Base-by-base conservation (phyloP, 164 flowering plant genomes). In the Chimonanthus salicifolius region DNA sequence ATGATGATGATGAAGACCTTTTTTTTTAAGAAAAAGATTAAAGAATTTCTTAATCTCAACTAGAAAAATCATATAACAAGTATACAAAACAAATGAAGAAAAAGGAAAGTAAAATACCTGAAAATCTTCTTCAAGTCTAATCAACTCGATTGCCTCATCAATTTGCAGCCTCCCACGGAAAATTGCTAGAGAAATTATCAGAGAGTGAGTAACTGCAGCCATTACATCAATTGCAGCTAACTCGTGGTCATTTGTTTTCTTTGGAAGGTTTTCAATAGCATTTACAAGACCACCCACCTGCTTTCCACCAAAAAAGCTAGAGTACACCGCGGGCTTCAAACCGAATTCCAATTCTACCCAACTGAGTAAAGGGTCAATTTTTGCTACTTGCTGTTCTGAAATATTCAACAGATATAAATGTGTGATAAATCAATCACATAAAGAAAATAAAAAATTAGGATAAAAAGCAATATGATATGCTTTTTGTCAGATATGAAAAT, bases 291-390 rank as follows among this genome's bases (percentile, higher is more conserved):
- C 92, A 48, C 88, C 90, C 43, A 86, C 96, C 77, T 95, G 98
- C 84, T 90, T 92, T 49, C 97, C 98, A 67, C 98, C 98, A 83
- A 93, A 93, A 72, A 90, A 80, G 76, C 92, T 88, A 4, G 96
- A 76, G 86, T 89, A 83, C 33, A 93, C 87, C 11, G 78, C 79
- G 72, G 99, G 97, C 87, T 87, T 90, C 74, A 83, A 82, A 46
- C 99, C 97, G 73, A 93, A 93, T 78, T 92, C 94, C 21, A 88
- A 85, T 72, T 88, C 89, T 47, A 95, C 81, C 99, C 99, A 95
- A 4, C 78, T 73, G 46, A 95, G 90, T 18, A 95, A 72, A 54
- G 99, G 98, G 78, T 90, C 91, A n/a, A 95, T 76, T 82, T 88
- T 92, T 86, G 89, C 88, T 75, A 81, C 88, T 80, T 95, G 98